Evolutionary conservation across 768 basidiomycete species (phyloP), one percentile per base, ranked within the genome.

Genomic region (Termitomyces eurrhizus): DNA sequence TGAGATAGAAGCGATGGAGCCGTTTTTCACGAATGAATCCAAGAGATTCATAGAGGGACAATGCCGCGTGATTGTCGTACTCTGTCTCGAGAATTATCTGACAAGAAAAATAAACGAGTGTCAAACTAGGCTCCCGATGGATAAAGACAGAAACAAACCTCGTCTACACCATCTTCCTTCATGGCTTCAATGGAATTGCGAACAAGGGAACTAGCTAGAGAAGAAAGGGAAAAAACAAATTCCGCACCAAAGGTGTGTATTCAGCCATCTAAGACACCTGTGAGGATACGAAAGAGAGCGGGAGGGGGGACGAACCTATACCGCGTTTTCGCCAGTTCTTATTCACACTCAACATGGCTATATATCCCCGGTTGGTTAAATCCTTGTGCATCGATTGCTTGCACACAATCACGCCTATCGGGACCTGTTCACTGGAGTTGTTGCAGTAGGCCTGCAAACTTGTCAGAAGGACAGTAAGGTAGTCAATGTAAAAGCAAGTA

Each of bases 11-110:
- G 1, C 97, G 85, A 70, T 89, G 88, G 18, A 99, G 80, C 4
- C 95, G 87, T 71, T 98, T 98, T 78, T 98, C 95, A 45, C 93
- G 86, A 29, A 98, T 90, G 75, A 99, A 99, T 0, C 97, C 97
- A 48, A 98, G 82, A 7, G 89, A 88, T 62, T 90, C 90, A 75
- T 98, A 98, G 13, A 99, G 78, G 3, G 90, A 86, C 16, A 98
- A 82, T 0, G 95, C 95, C 7, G 93, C 85, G 49, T 78, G 74
- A 73, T 98, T 98, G 75, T 98, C 96, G 70, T 82, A 90, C 74
- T 99, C 97, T 4, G 97, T 98, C 76, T 98, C 97, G 60, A 98
- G 87, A 13, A 94, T 87, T 67, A 98, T 85, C 93, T 98, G 64
- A 26, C 21, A 35, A n/a, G 29, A 50, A 35, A 57, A 50, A 16